Conservation (phyloP, 2,329 filamentous ascomycete species). For the Hansfordia pulvinata region DNA sequence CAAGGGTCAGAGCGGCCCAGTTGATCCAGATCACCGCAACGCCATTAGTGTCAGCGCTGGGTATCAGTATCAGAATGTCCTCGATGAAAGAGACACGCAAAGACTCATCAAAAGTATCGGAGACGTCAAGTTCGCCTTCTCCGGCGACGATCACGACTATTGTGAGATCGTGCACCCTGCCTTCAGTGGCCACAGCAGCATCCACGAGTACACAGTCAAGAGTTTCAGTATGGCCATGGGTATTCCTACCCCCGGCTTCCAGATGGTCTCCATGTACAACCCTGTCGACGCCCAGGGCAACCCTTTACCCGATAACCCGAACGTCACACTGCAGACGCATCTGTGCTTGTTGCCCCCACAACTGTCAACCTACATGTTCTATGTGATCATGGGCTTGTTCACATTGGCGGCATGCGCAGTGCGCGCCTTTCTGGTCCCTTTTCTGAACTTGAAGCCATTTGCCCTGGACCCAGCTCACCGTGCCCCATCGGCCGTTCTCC, state of each 20-base stretch:
- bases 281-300: slow-evolving; percentile 54
- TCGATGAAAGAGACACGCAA: slow-evolving; percentile 62
- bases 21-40: slow-evolving; percentile 55
- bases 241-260: slow-evolving; percentile 72
- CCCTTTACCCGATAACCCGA: slow-evolving; percentile 26
- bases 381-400: slow-evolving; percentile 48
- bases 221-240: slow-evolving; percentile 95
- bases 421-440: slow-evolving; percentile 42
- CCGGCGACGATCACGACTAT: slow-evolving; percentile 95
- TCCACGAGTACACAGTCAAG: slow-evolving; percentile 86
- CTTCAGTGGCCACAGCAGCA: slow-evolving; percentile 47
- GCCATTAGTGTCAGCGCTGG: slow-evolving; percentile 65
- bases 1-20: slow-evolving; percentile 38
- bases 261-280: slow-evolving; percentile 86
- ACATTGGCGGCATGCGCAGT: slow-evolving; percentile 34
- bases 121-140: slow-evolving; percentile 77
- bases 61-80: slow-evolving; percentile 95
- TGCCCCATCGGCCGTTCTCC: slow-evolving; percentile 19
- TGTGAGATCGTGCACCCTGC: slow-evolving; percentile 75
- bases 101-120: slow-evolving; percentile 66
- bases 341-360: slow-evolving; percentile 87
- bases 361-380: slow-evolving; percentile 69
- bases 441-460: slow-evolving; percentile 38
- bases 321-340: slow-evolving; percentile 67
- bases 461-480: slow-evolving; percentile 28